A percentile compares a stretch with the other conserved stretches of the same genome.
Evolutionary conservation across 2,329 filamentous ascomycete genomes (phyloP).

Genomic region (Aspergillus calidoustus): DNA sequence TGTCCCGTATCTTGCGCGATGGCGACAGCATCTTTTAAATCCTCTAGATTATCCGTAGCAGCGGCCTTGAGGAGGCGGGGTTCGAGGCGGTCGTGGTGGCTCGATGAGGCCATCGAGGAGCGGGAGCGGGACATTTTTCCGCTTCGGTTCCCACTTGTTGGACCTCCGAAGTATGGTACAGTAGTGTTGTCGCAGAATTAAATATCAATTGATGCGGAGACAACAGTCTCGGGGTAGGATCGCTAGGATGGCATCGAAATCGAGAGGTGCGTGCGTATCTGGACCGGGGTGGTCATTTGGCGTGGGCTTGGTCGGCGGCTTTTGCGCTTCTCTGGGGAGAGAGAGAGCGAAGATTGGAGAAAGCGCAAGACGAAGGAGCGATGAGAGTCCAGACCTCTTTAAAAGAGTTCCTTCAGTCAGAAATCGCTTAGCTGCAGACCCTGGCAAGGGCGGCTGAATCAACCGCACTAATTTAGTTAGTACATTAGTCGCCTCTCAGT

Average conservation of each 20-base stretch:
- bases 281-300: neutral
- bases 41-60: conserved; percentile 41
- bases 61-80: conserved; percentile 48
- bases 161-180: neutral
- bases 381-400: neutral
- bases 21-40: conserved; percentile 37
- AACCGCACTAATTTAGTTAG: conserved; percentile 8
- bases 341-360: neutral
- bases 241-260: neutral
- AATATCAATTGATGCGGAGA: neutral
- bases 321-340: neutral
- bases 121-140: conserved; percentile 31
- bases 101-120: conserved; percentile 41
- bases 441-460: neutral
- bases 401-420: neutral
- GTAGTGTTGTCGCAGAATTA: neutral
- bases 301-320: neutral
- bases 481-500: neutral
- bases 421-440: conserved; percentile 14
- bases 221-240: neutral
- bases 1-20: conserved; percentile 42
- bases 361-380: neutral
- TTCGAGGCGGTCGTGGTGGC: conserved; percentile 43
- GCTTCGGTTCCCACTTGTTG: neutral
- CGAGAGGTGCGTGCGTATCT: neutral